Evolutionary conservation across 257 asterid genomes (phyloP), one percentile per base, ranked within the genome.

Genomic region (Ligustrum vulgare): DNA sequence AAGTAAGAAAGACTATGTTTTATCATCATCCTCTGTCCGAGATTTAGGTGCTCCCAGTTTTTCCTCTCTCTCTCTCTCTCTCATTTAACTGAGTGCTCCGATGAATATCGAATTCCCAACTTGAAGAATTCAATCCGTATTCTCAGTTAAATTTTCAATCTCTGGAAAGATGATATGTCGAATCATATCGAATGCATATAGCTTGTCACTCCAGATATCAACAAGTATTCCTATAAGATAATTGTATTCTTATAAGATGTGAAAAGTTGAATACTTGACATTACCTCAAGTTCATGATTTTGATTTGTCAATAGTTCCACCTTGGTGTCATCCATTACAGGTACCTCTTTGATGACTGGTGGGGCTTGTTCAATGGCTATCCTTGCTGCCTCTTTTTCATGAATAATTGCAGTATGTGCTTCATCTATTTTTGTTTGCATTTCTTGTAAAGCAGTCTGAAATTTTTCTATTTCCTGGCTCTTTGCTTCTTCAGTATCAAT

Each of bases 321-420:
- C 83, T 85, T 88, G 77, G 89, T 84, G 85, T 84, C 91, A 82
- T 93, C 96, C 75, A 93, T 78, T 77, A 91, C 85, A 12, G 98
- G 91, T 36, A 91, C 95, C 87, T 93, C 98, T 81, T 86, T 87
- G 88, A 93, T 86, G 78, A 93, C 92, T 39, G 96, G 98, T 73
- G 98, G 96, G 72, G 95, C 97, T 83, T 91, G 89, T 83, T 91
- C 98, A 65, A 91, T 89, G 78, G 98, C 96, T 82, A 82, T 79
- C 81, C 87, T 89, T 77, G 97, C 97, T 41, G 97, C 89, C 85
- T 91, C 97, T 83, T 83, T 88, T 82, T 91, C 98, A 64, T 70
- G 90, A 74, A 89, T 82, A 32, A 93, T 85, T 37, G 90, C 90
- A 35, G 87, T 83, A 45, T 80, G 88, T 79, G 98, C 97, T 84